Evolutionary conservation across 2,329 filamentous ascomycete species (phyloP).

Genomic region (Xylariaceae sp.): DNA sequence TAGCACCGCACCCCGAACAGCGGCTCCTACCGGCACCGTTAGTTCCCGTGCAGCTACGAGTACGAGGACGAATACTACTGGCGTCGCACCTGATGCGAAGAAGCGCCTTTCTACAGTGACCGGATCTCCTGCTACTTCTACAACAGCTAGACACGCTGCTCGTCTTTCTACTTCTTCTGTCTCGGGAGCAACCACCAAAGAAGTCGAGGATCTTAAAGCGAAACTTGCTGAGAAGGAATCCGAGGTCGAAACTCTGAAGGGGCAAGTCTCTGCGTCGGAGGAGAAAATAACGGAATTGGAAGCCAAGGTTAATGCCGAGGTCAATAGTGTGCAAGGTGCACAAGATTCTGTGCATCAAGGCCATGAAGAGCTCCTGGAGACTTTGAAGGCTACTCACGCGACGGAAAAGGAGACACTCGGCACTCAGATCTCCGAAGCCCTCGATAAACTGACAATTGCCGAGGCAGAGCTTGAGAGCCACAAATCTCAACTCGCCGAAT

Average conservation of each 20-base stretch:
- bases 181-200: slow-evolving; percentile 55
- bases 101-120: slow-evolving; percentile 64
- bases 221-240: slow-evolving; percentile 65
- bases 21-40: slow-evolving; percentile 46
- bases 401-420: slow-evolving; percentile 55
- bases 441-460: slow-evolving; percentile 58
- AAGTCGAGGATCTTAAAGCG: slow-evolving; percentile 65
- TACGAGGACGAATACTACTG: slow-evolving; percentile 45
- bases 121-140: slow-evolving; percentile 45
- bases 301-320: slow-evolving; percentile 55
- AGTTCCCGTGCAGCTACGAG: slow-evolving; percentile 37
- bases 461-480: slow-evolving; percentile 59
- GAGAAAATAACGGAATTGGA: slow-evolving; percentile 62
- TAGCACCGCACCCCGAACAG: slow-evolving; percentile 44
- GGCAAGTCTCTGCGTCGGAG: slow-evolving; percentile 62
- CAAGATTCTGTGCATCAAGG: slow-evolving; percentile 52
- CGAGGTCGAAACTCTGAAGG: slow-evolving; percentile 63
- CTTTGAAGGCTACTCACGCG: slow-evolving; percentile 58
- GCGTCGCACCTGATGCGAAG: slow-evolving; percentile 56
- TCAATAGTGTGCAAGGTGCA: slow-evolving; percentile 44
- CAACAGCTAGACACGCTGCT: slow-evolving; percentile 50
- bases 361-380: slow-evolving; percentile 55
- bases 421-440: slow-evolving; percentile 54
- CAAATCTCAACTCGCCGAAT: slow-evolving; percentile 55
- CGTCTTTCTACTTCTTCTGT: slow-evolving; percentile 50